Evolutionary conservation across 768 basidiomycete species (phyloP).

Genomic region (Mycena sanguinolenta): DNA sequence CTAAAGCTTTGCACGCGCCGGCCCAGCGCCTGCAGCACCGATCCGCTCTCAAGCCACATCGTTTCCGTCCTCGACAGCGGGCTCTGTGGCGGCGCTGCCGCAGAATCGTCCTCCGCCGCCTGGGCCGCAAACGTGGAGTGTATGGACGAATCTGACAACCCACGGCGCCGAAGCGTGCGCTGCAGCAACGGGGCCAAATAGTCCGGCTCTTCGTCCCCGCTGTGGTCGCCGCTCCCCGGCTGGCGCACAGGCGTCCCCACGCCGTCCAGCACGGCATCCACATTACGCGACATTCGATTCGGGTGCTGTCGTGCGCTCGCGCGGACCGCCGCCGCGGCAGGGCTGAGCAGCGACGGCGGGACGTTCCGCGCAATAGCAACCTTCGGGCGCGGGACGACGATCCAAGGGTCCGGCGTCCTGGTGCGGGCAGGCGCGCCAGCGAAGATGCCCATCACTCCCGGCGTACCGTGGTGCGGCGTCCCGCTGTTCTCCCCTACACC

Average conservation of each 20-base stretch:
- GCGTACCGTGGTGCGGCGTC: conserved; percentile 50
- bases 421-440: conserved; percentile 80
- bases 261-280: conserved; percentile 85
- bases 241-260: conserved; percentile 31
- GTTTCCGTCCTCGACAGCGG: conserved; percentile 34
- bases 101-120: conserved; percentile 47
- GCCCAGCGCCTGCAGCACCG: conserved; percentile 68
- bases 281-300: conserved; percentile 68
- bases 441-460: conserved; percentile 87
- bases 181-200: conserved; percentile 68
- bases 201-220: conserved; percentile 53
- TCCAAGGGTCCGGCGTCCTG: conserved; percentile 74
- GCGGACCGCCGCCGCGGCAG: conserved; percentile 20
- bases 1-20: conserved; percentile 65
- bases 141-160: conserved; percentile 93
- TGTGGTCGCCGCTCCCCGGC: conserved; percentile 40
- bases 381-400: conserved; percentile 66
- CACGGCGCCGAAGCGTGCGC: conserved; percentile 79
- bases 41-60: conserved; percentile 56
- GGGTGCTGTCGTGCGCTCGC: conserved; percentile 25
- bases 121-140: conserved; percentile 82
- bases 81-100: conserved; percentile 42
- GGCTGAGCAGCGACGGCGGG: conserved; percentile 25
- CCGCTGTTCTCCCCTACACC: conserved; percentile 44
- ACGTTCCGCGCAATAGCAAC: conserved; percentile 43